Evolutionary conservation across 2,329 filamentous ascomycete species (phyloP).

Genomic region (Whalleya microplaca): DNA sequence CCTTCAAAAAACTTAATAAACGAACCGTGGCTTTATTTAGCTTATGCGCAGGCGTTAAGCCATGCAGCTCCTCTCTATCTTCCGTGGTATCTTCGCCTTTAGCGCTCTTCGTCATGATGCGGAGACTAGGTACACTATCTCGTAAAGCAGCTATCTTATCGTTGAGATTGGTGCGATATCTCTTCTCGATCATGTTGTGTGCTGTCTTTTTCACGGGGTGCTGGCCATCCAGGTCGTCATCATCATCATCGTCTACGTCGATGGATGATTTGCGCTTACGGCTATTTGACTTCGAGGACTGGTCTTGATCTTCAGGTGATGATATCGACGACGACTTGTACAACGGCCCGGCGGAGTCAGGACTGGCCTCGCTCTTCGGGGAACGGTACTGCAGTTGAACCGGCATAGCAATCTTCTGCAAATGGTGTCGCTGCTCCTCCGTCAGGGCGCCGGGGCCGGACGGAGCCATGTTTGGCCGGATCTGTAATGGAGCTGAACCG

Average conservation of each 20-base stretch:
- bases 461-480: slow-evolving; percentile 34
- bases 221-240: slow-evolving; percentile 64
- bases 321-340: slow-evolving; percentile 54
- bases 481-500: slow-evolving; percentile 33
- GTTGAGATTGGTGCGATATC: slow-evolving; percentile 94
- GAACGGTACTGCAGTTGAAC: slow-evolving; percentile 63
- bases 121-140: slow-evolving; percentile 88
- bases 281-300: slow-evolving; percentile 50
- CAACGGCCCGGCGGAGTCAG: slow-evolving; percentile 57
- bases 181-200: slow-evolving; percentile 98
- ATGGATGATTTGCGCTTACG: slow-evolving; percentile 74
- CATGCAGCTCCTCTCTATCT: slow-evolving; percentile 80
- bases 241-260: slow-evolving; percentile 58
- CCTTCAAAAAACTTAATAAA: not conserved
- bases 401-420: slow-evolving; percentile 68
- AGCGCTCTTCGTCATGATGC: slow-evolving; percentile 77
- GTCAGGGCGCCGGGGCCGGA: slow-evolving; percentile 51
- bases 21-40: slow-evolving; percentile 91
- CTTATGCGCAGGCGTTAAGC: slow-evolving; percentile 86
- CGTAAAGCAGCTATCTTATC: slow-evolving; percentile 93
- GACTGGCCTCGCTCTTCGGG: slow-evolving; percentile 61
- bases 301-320: slow-evolving; percentile 59
- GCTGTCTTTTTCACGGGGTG: slow-evolving; percentile 81
- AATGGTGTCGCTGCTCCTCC: slow-evolving; percentile 62
- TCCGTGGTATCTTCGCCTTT: slow-evolving; percentile 70